Evolutionary conservation across 768 basidiomycete genomes (phyloP).

Genomic region (Scleroderma bovista): DNA sequence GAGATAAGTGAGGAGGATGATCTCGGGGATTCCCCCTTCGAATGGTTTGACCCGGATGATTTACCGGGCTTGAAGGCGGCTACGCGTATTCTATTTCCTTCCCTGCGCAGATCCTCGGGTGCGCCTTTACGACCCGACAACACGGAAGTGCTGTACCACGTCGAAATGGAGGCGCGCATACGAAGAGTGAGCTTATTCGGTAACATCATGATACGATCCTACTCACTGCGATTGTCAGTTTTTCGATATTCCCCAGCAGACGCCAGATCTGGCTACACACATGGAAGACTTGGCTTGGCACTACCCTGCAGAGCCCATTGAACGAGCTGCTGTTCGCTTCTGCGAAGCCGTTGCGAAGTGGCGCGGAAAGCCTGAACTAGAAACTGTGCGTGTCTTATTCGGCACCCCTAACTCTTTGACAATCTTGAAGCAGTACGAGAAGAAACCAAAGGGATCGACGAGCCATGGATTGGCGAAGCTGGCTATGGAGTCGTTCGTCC

Average conservation of each 20-base stretch:
- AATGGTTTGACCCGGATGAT: slow-evolving; percentile 69
- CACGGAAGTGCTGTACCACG: slow-evolving; percentile 67
- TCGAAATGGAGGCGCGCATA: slow-evolving; percentile 69
- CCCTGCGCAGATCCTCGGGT: slow-evolving; percentile 29
- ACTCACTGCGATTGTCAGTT: slow-evolving; percentile 44
- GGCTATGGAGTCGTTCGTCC: slow-evolving; percentile 62
- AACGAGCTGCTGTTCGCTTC: slow-evolving; percentile 71
- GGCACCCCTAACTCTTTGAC: slow-evolving; percentile 4
- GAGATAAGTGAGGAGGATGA: slow-evolving; percentile 30
- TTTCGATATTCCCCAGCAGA: slow-evolving; percentile 64
- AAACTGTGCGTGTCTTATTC: slow-evolving; percentile 44
- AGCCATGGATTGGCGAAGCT: slow-evolving; percentile 37
- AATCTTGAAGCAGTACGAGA: slow-evolving; percentile 47
- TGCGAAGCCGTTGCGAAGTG: slow-evolving; percentile 79
- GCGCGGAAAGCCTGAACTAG: slow-evolving; percentile 82
- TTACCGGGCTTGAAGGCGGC: slow-evolving; percentile 65
- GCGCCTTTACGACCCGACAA: slow-evolving; percentile 33
- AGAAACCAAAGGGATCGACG: slow-evolving; percentile 32
- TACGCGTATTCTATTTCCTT: slow-evolving; percentile 63
- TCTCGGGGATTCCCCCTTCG: slow-evolving; percentile 36
- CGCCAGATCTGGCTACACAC: slow-evolving; percentile 72
- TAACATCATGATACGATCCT: slow-evolving; percentile 5
- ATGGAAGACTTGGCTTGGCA: slow-evolving; percentile 69
- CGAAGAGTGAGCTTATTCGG: slow-evolving; percentile 47
- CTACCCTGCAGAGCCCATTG: slow-evolving; percentile 78